A percentile compares a stretch with the other conserved stretches of the same genome.
Conservation (phyloP, 106 monocot genomes). For the Xerophyta viscosa region DNA sequence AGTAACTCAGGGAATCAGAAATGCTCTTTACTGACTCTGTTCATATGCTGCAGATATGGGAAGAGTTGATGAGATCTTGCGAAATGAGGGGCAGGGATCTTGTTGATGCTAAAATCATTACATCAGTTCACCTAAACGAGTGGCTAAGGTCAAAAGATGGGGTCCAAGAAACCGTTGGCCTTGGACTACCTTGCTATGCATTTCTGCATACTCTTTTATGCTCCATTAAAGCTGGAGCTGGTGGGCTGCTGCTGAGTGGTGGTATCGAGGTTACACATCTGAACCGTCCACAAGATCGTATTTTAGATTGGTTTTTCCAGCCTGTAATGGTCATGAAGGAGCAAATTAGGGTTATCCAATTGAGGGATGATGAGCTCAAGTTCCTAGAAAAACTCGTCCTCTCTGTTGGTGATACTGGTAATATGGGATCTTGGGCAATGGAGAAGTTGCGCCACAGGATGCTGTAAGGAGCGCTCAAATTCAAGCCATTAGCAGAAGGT, state of each 20-base stretch:
- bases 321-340: conserved; percentile 85
- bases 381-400: conserved; percentile 72
- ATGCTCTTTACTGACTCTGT: neutral
- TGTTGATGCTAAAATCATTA: conserved; percentile 46
- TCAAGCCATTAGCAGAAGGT: conserved; percentile 88
- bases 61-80: conserved; percentile 51
- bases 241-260: conserved; percentile 43
- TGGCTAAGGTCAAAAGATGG: conserved; percentile 59
- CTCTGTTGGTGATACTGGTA: conserved; percentile 34
- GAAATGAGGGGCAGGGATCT: conserved; percentile 66
- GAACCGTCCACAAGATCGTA: conserved; percentile 68
- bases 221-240: conserved; percentile 56
- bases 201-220: conserved; percentile 30
- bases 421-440: conserved; percentile 51
- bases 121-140: conserved; percentile 39
- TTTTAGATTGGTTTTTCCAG: conserved; percentile 90
- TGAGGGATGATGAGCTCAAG: conserved; percentile 60
- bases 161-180: conserved; percentile 40
- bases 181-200: conserved; percentile 60
- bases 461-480: conserved; percentile 67
- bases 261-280: conserved; percentile 54
- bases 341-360: conserved; percentile 59
- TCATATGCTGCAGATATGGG: conserved; percentile 68
- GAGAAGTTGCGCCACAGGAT: conserved; percentile 38
- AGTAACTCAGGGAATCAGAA: neutral